These are phyloP conservation scores for Alternaria triticimaculans DNA, from an alignment of 2,329 filamentous ascomycete species.

Conservation along the genomic window DNA sequence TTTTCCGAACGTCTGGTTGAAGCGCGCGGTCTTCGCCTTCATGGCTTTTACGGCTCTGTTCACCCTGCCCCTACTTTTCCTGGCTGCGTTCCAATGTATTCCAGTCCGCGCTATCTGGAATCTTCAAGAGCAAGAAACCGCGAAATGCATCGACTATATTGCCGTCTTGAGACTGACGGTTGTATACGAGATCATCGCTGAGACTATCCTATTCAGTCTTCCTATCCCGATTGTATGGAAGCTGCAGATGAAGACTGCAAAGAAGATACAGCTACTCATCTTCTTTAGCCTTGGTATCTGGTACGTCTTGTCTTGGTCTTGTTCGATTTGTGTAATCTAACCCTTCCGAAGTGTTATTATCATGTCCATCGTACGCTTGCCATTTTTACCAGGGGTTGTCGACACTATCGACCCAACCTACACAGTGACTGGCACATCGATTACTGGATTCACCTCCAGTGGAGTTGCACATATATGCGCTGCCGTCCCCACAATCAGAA, in stretches of 20 bases:
- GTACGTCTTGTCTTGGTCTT: background rate
- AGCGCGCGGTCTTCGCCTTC: slow-evolving; percentile 3
- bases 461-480: slow-evolving; percentile 5
- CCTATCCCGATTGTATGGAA: slow-evolving; percentile 5
- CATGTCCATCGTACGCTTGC: background rate
- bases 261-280: slow-evolving; percentile 1
- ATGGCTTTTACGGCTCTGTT: slow-evolving; percentile 6
- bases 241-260: slow-evolving; percentile 4
- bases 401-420: slow-evolving; percentile 6
- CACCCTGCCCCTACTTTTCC: slow-evolving; percentile 1
- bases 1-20: slow-evolving; percentile 7
- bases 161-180: slow-evolving; percentile 1
- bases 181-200: slow-evolving; percentile 4
- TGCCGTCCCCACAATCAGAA: slow-evolving; percentile 1
- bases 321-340: background rate
- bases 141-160: slow-evolving; percentile 4
- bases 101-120: slow-evolving; percentile 1
- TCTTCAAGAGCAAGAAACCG: slow-evolving; percentile 1
- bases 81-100: slow-evolving; percentile 2
- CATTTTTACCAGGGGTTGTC: slow-evolving; percentile 4
- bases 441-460: slow-evolving; percentile 1
- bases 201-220: slow-evolving; percentile 5
- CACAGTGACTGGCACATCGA: slow-evolving; percentile 1
- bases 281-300: slow-evolving; percentile 3
- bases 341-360: background rate